Base-by-base conservation (phyloP, 2,329 filamentous ascomycete species). In the Botryotinia calthae region DNA sequence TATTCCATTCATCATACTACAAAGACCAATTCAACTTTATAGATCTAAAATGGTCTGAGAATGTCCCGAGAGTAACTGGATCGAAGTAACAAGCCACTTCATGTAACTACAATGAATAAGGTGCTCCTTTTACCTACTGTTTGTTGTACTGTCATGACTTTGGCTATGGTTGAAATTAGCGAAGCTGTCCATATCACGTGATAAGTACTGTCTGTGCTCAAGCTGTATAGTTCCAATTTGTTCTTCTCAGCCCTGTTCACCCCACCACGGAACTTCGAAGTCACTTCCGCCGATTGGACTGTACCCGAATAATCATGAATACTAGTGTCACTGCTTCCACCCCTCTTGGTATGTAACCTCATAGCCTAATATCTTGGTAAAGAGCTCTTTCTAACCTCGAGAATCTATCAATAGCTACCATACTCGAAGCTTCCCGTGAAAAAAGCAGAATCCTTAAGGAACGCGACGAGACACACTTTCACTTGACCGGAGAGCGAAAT, bases 341-440 rank as follows among this genome's bases (percentile, higher is more conserved):
- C 61, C 61, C 61, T 63, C 37, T 28, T 63, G 61, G 63, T 67
- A 67, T 48, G 48, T 67, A 54, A 54, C 51, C 18, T n/a, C 16
- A 22, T 40, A 54, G 18, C 16, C 25, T 56, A 25, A 67, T 56
- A 51, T 56, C 51, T 66, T 28, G 25, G 56, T 42, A 44, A 31
- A 28, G 1, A 67, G 37, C 65, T 54, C 31, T 31, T 56, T 56
- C 48, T 67, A 67, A 67, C 48, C 48, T 67, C n/a, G 37, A 67
- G 18, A 67, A 56, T 56, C 12, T 14, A 56, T 67, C 48, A 20
- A 67, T 25, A 67, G 48, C 18, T 12, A 42, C 34, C 16, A 14
- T 28, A 31, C n/a, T 54, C 34, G 25, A 56, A 56, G 64, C 34
- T 31, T 42, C 37, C 34, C 10, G 28, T 20, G 65, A 56, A n/a